phyloP scores from a whole-genome alignment of 139 green algal genomes.

The Coelastrella sp. region DNA sequence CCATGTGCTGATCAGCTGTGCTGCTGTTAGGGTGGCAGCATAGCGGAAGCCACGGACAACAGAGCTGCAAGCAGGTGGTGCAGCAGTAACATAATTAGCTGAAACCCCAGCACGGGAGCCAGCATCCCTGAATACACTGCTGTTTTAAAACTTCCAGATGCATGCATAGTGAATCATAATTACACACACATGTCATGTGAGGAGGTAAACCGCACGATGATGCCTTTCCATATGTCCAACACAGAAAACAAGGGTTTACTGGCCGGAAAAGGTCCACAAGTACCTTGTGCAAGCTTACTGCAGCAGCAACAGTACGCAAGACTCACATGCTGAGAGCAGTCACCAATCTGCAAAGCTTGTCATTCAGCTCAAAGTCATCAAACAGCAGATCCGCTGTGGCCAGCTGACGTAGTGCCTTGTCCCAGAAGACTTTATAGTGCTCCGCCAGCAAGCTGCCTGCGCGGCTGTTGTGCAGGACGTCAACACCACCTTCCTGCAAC shows the following conservation, averaged over 20 bases:
- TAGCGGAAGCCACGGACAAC: conserved; percentile 72
- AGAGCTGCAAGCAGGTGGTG: conserved; percentile 58
- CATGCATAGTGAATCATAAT: too few species aligned
- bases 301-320: too few species aligned
- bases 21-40: conserved; percentile 75
- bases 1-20: conserved; percentile 78
- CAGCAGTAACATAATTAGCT: background rate
- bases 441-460: conserved; percentile 53
- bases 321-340: conserved; percentile 76
- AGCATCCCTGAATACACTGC: too few species aligned
- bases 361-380: conserved; percentile 71
- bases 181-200: background rate
- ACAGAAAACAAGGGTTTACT: too few species aligned
- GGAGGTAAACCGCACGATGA: too few species aligned
- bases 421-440: conserved; percentile 77
- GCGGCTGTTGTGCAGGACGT: conserved; percentile 59
- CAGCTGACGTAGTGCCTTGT: conserved; percentile 55
- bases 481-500: conserved; percentile 63
- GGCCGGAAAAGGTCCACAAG: too few species aligned
- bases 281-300: too few species aligned
- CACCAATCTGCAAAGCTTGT: conserved; percentile 66
- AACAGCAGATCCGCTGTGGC: conserved; percentile 61
- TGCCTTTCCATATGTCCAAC: too few species aligned
- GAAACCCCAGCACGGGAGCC: too few species aligned
- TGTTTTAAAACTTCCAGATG: too few species aligned